phyloP scores from a whole-genome alignment of 768 basidiomycete genomes.

The Multifurca ochricompacta region DNA sequence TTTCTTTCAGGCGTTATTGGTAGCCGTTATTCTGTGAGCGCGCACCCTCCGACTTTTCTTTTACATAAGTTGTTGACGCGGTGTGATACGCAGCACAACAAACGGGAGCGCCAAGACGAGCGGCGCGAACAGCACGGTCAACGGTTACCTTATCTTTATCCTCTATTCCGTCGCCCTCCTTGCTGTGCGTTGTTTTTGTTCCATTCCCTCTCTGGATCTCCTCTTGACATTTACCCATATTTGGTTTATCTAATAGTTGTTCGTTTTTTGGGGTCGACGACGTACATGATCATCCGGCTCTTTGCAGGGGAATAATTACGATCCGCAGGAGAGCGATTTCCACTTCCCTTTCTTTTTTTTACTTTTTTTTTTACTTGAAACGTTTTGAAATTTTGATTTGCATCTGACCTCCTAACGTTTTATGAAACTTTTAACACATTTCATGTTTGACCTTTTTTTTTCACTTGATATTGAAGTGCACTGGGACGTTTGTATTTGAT shows the following conservation, averaged over 20 bases:
- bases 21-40: conserved; percentile 64
- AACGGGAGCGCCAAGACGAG: conserved; percentile 42
- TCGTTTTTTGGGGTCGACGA: conserved; percentile 74
- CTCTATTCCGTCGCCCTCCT: conserved; percentile 84
- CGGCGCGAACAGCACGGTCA: conserved; percentile 49
- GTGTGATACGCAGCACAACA: conserved; percentile 31
- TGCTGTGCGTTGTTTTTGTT: conserved; percentile 54
- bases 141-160: conserved; percentile 85
- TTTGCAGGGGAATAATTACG: conserved; percentile 90
- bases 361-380: no score
- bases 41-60: background rate
- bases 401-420: no score
- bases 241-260: conserved; percentile 45
- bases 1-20: conserved; percentile 50
- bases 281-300: conserved; percentile 77
- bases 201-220: background rate
- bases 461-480: no score
- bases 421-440: no score
- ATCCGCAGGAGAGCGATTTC: no score
- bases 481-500: no score
- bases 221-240: background rate
- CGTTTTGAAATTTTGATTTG: no score
- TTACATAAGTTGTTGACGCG: no score
- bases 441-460: no score
- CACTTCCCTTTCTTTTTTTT: no score